Base-by-base conservation (phyloP, 2,329 filamentous ascomycete genomes). In the Stemphylium vesicarium region DNA sequence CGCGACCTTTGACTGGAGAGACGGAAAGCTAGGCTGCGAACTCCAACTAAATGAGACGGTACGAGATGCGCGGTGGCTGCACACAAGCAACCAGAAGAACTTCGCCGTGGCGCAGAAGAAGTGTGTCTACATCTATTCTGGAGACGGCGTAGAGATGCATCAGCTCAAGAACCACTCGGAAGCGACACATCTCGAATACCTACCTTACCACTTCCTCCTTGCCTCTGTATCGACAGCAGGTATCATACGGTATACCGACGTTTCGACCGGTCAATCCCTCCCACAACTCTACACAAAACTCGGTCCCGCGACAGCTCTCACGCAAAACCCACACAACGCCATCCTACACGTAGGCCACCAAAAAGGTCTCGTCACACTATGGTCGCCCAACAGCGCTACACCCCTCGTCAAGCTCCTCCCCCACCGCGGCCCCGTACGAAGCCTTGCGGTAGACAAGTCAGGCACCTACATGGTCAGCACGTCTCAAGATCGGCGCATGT, bases 51-150 rank as follows among this genome's bases (percentile, higher is more conserved):
- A 88, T 45, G 95, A 99, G 80, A 98, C 92, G 0, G 84, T 98
- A 11, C 84, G 94, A 47, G 94, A 97, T 77, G 89, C 89, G 22
- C 89, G 88, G 71, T 99, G 92, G 90, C 82, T 98, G 67, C 92
- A 97, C 78, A 59, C 62, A 18, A 69, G 66, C 59, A 96, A 96
- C 74, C 93, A 95, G 75, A 92, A 96, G 72, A 90, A 87, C 77
- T 97, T 98, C 77, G 94, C 94, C 0, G 92, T 96, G 11, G 92
- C 95, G 39, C 94, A 99, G 78, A 97, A 96, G 82, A 95, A 94
- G 78, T 89, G 95, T 65, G 91, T 95, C 61, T 99, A 96, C 79
- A 97, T 99, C 62, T 99, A 99, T 80, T 95, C 97, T 70, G 83
- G 87, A 53, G 85, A 91, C 52, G 95, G 95, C 46, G 90, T 97